These are phyloP conservation scores for Lactifluus echinatus DNA, from an alignment of 768 basidiomycete genomes.

Conservation along the genomic window DNA sequence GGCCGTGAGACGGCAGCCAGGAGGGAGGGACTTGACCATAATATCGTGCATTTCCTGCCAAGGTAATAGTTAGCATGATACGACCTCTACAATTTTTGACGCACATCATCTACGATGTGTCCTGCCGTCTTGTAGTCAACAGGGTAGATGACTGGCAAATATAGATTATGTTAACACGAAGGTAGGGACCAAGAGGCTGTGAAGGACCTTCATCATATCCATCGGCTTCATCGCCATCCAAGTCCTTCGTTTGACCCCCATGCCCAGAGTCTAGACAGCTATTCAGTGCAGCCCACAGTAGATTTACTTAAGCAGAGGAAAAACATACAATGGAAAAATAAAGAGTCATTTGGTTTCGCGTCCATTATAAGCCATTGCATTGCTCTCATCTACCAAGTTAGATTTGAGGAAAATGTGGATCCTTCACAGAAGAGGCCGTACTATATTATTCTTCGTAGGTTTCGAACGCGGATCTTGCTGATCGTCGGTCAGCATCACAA, in stretches of 20 bases:
- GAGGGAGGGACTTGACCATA: conserved; percentile 48
- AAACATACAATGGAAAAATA: conserved; percentile 43
- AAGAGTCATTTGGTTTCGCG: conserved; percentile 45
- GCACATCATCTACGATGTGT: conserved; percentile 70
- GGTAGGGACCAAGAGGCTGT: background rate
- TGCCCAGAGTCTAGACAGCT: conserved; percentile 70
- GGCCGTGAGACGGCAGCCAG: conserved; percentile 61
- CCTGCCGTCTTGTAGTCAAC: conserved; percentile 72
- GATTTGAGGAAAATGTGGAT: background rate
- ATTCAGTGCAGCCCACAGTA: background rate
- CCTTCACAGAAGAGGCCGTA: conserved; percentile 17
- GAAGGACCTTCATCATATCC: conserved; percentile 66
- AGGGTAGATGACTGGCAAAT: conserved; percentile 73
- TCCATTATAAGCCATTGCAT: conserved; percentile 52
- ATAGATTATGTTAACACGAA: background rate
- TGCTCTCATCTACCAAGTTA: conserved; percentile 32
- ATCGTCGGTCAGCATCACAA: conserved; percentile 52
- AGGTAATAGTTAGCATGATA: background rate
- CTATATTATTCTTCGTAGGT: conserved; percentile 48
- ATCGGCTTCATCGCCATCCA: conserved; percentile 68
- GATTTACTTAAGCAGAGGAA: background rate
- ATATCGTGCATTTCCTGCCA: conserved; percentile 34
- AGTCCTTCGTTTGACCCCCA: conserved; percentile 82
- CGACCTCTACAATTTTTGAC: conserved; percentile 16
- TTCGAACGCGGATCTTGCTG: conserved; percentile 34